Percentiles rank a stretch among this genome's conserved stretches.
These are phyloP conservation scores for Lunularia cruciata DNA, from an alignment of 225 moss, liverwort and hornwort species.

Conservation along the genomic window DNA sequence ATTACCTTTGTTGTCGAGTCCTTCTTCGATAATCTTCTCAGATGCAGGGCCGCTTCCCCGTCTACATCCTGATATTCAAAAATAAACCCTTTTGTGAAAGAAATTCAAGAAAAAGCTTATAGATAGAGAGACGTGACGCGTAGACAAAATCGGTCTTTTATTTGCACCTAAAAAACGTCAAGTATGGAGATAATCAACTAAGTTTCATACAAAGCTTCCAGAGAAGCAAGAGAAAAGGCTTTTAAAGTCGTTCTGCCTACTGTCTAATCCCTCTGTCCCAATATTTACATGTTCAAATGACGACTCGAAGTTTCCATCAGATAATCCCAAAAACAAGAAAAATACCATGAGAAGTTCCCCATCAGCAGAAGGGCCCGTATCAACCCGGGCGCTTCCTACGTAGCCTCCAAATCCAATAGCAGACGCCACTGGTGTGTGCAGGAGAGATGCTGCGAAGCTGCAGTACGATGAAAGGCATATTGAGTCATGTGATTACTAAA, in stretches of 20 bases:
- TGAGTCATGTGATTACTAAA: no score
- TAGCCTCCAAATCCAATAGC: conserved; percentile 85
- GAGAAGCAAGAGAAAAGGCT: no score
- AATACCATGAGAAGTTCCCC: conserved; percentile 65
- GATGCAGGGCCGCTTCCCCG: conserved; percentile 76
- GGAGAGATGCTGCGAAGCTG: conserved; percentile 74
- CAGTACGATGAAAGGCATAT: conserved; percentile 5
- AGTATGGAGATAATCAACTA: no score
- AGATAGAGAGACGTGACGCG: no score
- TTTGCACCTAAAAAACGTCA: no score
- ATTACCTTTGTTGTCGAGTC: conserved; percentile 90
- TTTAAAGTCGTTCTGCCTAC: neutral
- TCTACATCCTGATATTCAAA: conserved; percentile 85
- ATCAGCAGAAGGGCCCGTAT: conserved; percentile 47
- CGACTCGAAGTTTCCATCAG: neutral
- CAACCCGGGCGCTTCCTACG: conserved; percentile 66
- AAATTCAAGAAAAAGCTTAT: no score
- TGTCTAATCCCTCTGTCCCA: neutral
- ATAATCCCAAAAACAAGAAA: neutral
- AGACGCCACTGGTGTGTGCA: conserved; percentile 52
- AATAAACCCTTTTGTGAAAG: no score
- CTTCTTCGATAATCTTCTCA: conserved; percentile 84
- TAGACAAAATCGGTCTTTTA: no score
- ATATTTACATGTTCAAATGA: neutral
- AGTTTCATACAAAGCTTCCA: no score